A percentile compares a stretch with the other conserved stretches of the same genome.
Conservation (phyloP, 73 alveolate species). For the Symbiodinium pilosum region DNA sequence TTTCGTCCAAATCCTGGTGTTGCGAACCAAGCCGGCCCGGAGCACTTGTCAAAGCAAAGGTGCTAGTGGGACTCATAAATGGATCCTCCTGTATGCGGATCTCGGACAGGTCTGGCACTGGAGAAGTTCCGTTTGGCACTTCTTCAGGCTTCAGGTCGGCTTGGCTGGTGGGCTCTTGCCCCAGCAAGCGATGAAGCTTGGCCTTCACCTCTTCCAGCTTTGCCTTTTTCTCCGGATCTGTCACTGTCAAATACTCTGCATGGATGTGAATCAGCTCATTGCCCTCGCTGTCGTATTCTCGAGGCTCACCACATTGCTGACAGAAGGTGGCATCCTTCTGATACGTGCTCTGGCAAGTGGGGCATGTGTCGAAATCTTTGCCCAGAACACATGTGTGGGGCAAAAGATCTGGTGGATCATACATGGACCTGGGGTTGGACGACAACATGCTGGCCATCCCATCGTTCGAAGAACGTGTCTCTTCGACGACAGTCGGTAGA, state of each 20-base stretch:
- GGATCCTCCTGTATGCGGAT: background rate
- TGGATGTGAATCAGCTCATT: background rate
- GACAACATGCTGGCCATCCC: background rate
- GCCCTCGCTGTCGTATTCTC: slow-evolving; percentile 3
- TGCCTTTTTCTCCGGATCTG: background rate
- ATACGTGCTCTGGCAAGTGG: background rate
- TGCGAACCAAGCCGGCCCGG: background rate
- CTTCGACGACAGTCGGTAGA: background rate
- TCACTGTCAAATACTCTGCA: slow-evolving; percentile 2
- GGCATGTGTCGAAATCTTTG: background rate
- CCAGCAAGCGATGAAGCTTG: background rate
- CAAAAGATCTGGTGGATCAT: background rate
- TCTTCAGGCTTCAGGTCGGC: background rate
- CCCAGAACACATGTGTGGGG: background rate
- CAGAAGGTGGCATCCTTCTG: background rate
- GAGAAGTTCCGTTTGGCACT: background rate
- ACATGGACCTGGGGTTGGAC: background rate
- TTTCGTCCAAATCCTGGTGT: background rate
- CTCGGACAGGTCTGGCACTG: background rate
- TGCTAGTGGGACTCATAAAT: background rate
- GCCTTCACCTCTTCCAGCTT: slow-evolving; percentile 10
- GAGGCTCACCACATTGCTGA: background rate
- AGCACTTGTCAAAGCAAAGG: background rate
- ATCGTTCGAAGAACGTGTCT: background rate
- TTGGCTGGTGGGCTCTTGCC: background rate